A percentile compares a stretch with the other conserved stretches of the same genome.
Conservation (phyloP, 148 eudicot species). For the Rhododendron simsii region DNA sequence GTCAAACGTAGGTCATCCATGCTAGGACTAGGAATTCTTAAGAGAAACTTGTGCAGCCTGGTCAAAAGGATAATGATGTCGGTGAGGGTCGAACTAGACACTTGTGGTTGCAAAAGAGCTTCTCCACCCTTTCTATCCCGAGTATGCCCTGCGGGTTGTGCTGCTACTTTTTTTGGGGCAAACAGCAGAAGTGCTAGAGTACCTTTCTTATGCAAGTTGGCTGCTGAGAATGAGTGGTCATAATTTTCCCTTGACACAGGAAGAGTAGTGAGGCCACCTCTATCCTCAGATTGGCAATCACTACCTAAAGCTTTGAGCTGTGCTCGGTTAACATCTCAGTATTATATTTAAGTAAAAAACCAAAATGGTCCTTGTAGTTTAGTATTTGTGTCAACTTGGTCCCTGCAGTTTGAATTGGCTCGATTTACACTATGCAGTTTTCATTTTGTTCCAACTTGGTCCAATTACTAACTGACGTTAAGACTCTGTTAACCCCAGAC, state of each 20-base stretch:
- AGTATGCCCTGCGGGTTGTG: not conserved
- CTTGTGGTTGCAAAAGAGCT: not conserved
- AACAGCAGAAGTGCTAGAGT: not conserved
- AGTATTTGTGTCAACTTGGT: no score
- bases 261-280: not conserved
- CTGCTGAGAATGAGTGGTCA: not conserved
- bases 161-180: not conserved
- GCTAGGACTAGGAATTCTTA: not conserved
- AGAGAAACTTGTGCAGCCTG: not conserved
- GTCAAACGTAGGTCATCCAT: not conserved
- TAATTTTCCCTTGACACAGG: not conserved
- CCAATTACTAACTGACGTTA: no score
- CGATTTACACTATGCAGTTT: no score
- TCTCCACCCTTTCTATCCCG: not conserved
- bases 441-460: no score
- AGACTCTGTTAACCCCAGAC: no score
- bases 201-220: not conserved
- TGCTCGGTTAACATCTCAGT: not conserved
- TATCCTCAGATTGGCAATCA: not conserved
- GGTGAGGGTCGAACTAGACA: not conserved
- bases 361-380: no score
- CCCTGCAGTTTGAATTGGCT: no score
- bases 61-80: no score
- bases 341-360: no score
- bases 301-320: not conserved